A percentile compares a stretch with the other conserved stretches of the same genome.
These are phyloP conservation scores for Populus alba DNA, from an alignment of 345 rosid species.

Conservation along the genomic window DNA sequence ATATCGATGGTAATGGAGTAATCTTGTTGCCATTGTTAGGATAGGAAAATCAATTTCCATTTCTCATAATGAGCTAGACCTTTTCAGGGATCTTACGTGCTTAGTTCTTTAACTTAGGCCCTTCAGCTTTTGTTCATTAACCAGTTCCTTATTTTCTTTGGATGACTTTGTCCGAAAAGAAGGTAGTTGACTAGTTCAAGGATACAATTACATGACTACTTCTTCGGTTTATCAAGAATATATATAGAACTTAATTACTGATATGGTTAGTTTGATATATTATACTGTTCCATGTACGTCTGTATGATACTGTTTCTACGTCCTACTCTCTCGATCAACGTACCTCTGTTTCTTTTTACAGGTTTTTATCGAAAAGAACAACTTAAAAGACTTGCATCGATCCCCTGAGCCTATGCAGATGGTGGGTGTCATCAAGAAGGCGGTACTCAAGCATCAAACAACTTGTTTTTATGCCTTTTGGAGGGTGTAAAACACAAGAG, in stretches of 20 bases:
- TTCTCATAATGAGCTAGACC: neutral
- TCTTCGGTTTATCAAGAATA: neutral
- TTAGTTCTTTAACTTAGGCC: no score
- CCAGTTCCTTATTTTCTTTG: no score
- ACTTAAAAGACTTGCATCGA: conserved; percentile 34
- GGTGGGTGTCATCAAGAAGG: conserved; percentile 29
- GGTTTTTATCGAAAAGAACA: neutral
- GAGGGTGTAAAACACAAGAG: conserved; percentile 41
- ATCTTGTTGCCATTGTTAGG: neutral
- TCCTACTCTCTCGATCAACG: neutral
- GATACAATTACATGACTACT: no score
- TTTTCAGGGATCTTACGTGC: no score
- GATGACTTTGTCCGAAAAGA: neutral
- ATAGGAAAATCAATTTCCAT: neutral
- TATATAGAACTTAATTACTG: neutral
- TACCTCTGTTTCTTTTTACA: neutral
- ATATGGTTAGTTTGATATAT: neutral
- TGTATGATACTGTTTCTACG: neutral
- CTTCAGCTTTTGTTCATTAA: no score
- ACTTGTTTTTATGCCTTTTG: conserved; percentile 40
- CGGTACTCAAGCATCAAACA: conserved; percentile 49
- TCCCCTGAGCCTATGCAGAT: conserved; percentile 25
- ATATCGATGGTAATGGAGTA: neutral
- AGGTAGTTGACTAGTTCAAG: neutral
- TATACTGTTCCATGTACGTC: neutral